Percentiles rank a stretch among this genome's conserved stretches.
phyloP scores from a whole-genome alignment of 2,329 filamentous ascomycete genomes.

The Macrophomina tecta region DNA sequence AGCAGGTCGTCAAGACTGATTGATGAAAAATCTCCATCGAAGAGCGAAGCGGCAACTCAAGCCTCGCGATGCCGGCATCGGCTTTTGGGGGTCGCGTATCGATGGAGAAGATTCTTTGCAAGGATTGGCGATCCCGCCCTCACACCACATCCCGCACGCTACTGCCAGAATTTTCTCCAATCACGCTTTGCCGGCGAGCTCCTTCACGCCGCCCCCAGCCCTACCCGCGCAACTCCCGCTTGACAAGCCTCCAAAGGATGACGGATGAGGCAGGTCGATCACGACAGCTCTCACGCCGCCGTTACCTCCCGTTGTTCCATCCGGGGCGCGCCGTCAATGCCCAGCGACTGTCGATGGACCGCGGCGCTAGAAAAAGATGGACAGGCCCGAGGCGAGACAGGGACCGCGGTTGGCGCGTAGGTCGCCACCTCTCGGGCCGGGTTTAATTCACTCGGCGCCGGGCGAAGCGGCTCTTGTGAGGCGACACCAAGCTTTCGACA shows the following conservation, averaged over 20 bases:
- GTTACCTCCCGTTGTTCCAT: constrained; percentile 12
- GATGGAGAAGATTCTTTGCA: constrained; percentile 1
- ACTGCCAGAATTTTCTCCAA: constrained; percentile 16
- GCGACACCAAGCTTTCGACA: constrained; percentile 17
- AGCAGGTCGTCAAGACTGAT: neutral
- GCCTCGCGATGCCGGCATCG: neutral
- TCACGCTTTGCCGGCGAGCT: constrained; percentile 12
- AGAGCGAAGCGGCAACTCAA: neutral
- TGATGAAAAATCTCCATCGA: too few species aligned
- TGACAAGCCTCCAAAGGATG: neutral
- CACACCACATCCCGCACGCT: constrained; percentile 18
- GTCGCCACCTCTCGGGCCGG: constrained; percentile 27
- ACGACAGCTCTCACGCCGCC: neutral
- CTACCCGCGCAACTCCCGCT: constrained; percentile 10
- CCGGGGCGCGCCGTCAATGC: neutral
- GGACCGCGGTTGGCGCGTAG: constrained; percentile 3
- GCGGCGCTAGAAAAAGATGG: neutral
- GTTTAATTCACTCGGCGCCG: constrained; percentile 4
- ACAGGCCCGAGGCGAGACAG: neutral
- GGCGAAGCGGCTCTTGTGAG: neutral
- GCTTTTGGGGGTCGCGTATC: neutral
- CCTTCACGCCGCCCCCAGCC: constrained; percentile 2
- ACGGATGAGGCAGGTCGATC: constrained; percentile 12
- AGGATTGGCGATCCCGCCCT: neutral
- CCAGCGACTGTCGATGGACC: neutral